A percentile compares a stretch with the other conserved stretches of the same genome.
Conservation (phyloP, 23 red algal genomes). For the Pyropia haitanensis region DNA sequence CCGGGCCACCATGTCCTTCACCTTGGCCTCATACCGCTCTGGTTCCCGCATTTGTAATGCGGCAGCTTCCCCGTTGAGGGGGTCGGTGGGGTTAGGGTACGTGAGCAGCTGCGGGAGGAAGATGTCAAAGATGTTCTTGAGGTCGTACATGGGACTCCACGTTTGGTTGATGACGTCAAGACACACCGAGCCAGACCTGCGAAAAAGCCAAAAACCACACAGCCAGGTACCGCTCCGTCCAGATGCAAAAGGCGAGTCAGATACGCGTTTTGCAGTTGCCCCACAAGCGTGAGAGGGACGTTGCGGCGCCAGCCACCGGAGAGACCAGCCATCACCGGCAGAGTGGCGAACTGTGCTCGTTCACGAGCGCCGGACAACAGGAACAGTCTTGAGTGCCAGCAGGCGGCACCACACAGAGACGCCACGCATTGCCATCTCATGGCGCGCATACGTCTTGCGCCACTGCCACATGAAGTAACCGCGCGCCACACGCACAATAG, state of each 20-base stretch:
- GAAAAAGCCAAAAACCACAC: background rate
- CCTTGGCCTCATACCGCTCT: constrained; percentile 70
- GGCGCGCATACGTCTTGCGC: too few relatives aligned
- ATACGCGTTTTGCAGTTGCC: too few relatives aligned
- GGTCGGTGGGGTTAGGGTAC: constrained; percentile 96
- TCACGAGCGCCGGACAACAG: too few relatives aligned
- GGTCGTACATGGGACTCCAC: constrained; percentile 98
- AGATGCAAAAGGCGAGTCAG: too few relatives aligned
- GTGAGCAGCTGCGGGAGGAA: constrained; percentile 99
- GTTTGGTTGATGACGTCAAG: constrained; percentile 99
- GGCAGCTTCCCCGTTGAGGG: constrained; percentile 96
- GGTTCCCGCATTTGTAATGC: constrained; percentile 97
- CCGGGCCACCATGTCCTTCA: constrained; percentile 70
- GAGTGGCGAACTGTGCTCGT: too few relatives aligned
- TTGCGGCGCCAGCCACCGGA: too few relatives aligned
- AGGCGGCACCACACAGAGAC: too few relatives aligned
- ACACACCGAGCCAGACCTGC: constrained; percentile 93
- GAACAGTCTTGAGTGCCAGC: too few relatives aligned
- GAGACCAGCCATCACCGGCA: too few relatives aligned
- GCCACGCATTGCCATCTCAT: too few relatives aligned
- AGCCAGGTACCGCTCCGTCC: background rate
- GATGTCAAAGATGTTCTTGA: constrained; percentile 99
- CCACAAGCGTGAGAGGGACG: too few relatives aligned
- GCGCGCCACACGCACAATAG: background rate
- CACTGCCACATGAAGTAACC: too few relatives aligned